Conservation (phyloP, 148 eudicot species). For the Silene latifolia region DNA sequence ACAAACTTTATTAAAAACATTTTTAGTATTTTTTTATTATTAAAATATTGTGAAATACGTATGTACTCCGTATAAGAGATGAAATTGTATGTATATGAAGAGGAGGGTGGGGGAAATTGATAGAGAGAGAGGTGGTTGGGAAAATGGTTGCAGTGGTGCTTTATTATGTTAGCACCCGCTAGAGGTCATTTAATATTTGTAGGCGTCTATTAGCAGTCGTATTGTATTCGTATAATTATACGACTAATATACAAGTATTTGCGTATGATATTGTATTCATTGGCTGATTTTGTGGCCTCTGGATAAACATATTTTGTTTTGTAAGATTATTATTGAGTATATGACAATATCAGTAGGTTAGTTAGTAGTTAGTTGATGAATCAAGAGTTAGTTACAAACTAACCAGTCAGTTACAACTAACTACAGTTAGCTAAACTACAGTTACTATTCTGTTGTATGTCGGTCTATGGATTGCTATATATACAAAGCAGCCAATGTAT, state of each 20-base stretch:
- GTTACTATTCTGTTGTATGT: no score
- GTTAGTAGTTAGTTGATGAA: no score
- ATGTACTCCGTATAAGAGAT: not conserved
- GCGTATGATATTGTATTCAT: not conserved
- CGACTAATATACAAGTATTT: not conserved
- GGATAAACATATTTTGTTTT: not conserved
- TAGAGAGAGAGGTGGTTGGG: slow-evolving; percentile 20
- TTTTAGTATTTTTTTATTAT: not conserved
- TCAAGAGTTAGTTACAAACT: no score
- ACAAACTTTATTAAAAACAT: not conserved
- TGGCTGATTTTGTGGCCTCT: slow-evolving; percentile 9
- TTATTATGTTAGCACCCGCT: slow-evolving; percentile 29
- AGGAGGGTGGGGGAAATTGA: not conserved
- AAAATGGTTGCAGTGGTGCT: slow-evolving; percentile 30
- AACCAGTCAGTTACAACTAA: no score
- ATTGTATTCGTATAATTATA: not conserved
- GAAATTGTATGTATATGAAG: slow-evolving; percentile 6
- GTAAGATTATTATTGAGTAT: no score
- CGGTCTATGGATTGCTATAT: no score
- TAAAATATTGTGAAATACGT: not conserved
- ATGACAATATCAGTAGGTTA: no score
- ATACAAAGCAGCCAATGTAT: no score
- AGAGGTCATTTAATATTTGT: slow-evolving; percentile 5
- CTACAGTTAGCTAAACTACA: no score
- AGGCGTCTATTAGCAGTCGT: not conserved